These are phyloP conservation scores for Pascua guehoae DNA, from an alignment of 1,284 basidiomycete species.

Conservation along the genomic window DNA sequence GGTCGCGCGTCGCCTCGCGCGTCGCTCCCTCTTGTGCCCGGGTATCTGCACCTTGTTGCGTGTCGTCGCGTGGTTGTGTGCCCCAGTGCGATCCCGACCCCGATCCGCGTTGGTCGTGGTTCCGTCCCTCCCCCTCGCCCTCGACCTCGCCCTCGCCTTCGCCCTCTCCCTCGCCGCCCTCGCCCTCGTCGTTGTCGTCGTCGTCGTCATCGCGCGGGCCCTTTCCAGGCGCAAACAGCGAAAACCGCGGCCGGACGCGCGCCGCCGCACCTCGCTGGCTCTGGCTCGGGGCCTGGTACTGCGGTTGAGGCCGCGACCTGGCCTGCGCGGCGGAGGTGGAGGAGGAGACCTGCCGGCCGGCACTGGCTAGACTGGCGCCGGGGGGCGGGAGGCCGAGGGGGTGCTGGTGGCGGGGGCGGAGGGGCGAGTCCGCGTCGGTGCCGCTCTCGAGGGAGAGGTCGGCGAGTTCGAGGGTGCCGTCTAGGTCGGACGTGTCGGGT, in stretches of 20 bases:
- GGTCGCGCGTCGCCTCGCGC: slow-evolving; percentile 18
- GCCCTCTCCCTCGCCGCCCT: background rate
- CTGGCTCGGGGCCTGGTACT: background rate
- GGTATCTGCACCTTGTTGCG: background rate
- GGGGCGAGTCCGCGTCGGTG: background rate
- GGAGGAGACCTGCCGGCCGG: background rate
- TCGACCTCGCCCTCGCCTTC: background rate
- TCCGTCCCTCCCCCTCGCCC: too few species aligned
- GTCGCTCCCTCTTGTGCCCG: slow-evolving; percentile 16
- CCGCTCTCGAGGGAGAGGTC: slow-evolving; percentile 3
- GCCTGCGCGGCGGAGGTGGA: too few species aligned
- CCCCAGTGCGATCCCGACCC: background rate
- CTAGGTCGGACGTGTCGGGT: background rate
- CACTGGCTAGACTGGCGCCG: background rate
- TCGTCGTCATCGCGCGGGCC: background rate
- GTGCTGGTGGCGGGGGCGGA: background rate
- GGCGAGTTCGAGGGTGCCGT: slow-evolving; percentile 5
- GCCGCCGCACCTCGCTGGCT: background rate
- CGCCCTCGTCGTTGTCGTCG: background rate
- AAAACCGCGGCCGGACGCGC: background rate
- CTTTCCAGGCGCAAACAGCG: slow-evolving; percentile 1
- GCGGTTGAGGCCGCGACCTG: background rate
- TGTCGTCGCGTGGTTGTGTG: background rate
- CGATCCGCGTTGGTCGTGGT: too few species aligned
- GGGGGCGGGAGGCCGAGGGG: background rate